Percentiles rank a stretch among this genome's conserved stretches.
Evolutionary conservation across 306 rosid genomes (phyloP).

Genomic region (Vigna unguiculata): DNA sequence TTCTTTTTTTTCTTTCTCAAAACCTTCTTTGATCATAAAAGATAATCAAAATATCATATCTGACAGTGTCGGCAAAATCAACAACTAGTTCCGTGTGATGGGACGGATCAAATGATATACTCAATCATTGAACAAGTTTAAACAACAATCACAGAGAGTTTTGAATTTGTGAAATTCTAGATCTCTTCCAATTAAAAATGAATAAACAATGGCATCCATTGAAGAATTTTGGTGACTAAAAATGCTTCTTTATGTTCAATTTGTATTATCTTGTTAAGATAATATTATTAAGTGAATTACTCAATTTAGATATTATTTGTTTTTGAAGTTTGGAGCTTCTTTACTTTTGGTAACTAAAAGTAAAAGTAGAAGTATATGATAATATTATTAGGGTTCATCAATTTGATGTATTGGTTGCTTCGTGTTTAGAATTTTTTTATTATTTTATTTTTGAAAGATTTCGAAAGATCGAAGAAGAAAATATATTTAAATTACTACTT

Average conservation of each 20-base stretch:
- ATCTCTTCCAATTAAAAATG: conserved; percentile 2
- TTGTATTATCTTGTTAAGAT: no score
- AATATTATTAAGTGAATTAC: no score
- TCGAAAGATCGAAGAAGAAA: no score
- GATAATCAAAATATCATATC: neutral
- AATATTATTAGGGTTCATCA: no score
- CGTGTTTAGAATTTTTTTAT: no score
- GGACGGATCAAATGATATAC: conserved; percentile 37
- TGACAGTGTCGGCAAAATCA: conserved; percentile 41
- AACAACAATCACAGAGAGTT: conserved; percentile 13
- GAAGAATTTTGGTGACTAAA: neutral
- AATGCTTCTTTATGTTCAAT: neutral
- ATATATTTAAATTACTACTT: no score
- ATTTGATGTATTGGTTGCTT: no score
- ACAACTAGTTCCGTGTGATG: conserved; percentile 36
- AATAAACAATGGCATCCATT: neutral
- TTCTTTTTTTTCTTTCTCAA: neutral
- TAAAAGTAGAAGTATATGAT: no score
- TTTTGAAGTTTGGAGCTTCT: no score
- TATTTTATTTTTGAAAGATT: no score
- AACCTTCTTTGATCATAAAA: neutral
- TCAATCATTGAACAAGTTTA: conserved; percentile 31
- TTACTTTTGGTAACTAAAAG: no score
- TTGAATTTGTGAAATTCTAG: neutral
- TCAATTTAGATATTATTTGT: no score